phyloP scores from a whole-genome alignment of 1,284 basidiomycete genomes.

The Inonotus obliquus region DNA sequence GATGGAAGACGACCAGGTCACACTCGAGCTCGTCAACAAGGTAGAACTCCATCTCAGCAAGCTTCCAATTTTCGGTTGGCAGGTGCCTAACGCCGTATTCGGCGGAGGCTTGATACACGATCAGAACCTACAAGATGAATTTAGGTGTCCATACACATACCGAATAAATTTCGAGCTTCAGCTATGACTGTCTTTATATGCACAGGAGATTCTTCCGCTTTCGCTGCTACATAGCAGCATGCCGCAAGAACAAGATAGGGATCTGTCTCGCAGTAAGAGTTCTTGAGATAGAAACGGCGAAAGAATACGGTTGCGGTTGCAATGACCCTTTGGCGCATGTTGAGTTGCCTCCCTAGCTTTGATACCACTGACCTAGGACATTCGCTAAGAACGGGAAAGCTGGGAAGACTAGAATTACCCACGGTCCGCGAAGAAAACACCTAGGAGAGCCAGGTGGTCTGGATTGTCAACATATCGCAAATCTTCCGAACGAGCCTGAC shows the following conservation, averaged over 20 bases:
- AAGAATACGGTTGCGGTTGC: slow-evolving; percentile 95
- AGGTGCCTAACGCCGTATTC: slow-evolving; percentile 73
- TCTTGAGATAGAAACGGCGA: slow-evolving; percentile 92
- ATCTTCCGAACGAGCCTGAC: slow-evolving; percentile 71
- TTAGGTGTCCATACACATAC: slow-evolving; percentile 33
- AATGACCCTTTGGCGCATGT: slow-evolving; percentile 83
- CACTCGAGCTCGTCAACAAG: slow-evolving; percentile 95
- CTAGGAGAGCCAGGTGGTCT: slow-evolving; percentile 72
- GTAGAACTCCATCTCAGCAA: slow-evolving; percentile 99
- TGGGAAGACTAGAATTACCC: slow-evolving; percentile 21
- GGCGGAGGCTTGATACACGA: slow-evolving; percentile 32
- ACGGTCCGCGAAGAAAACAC: slow-evolving; percentile 85
- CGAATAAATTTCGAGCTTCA: slow-evolving; percentile 78
- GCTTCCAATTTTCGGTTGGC: slow-evolving; percentile 81
- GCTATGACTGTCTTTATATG: slow-evolving; percentile 92
- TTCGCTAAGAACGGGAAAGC: neutral
- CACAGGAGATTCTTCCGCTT: slow-evolving; percentile 93
- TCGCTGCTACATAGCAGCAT: slow-evolving; percentile 93
- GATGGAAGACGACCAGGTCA: slow-evolving; percentile 90
- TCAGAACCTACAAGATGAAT: neutral
- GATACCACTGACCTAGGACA: slow-evolving; percentile 58
- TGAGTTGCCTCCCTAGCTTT: slow-evolving; percentile 82
- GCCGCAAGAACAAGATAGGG: slow-evolving; percentile 90
- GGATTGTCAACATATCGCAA: slow-evolving; percentile 70
- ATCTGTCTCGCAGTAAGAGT: slow-evolving; percentile 90